These are phyloP conservation scores for Alternaria sp. DNA, from an alignment of 2,329 filamentous ascomycete species.

Conservation along the genomic window DNA sequence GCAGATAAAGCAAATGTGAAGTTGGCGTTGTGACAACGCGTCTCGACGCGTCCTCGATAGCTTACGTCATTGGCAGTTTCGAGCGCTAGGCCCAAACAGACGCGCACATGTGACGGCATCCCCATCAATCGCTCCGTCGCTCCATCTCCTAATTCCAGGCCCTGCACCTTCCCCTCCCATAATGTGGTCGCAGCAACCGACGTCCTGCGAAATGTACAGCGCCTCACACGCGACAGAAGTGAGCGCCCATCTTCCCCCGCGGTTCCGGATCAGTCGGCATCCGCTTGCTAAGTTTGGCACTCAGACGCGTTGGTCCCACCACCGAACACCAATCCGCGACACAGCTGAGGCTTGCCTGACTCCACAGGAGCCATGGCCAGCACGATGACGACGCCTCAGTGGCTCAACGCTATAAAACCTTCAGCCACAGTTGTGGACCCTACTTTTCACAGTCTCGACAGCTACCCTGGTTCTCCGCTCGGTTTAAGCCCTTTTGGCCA, in stretches of 20 bases:
- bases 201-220: too few species aligned
- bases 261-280: slow-evolving; percentile 23
- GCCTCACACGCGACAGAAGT: background rate
- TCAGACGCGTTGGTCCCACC: slow-evolving; percentile 14
- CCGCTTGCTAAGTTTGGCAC: slow-evolving; percentile 14
- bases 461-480: background rate
- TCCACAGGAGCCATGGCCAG: slow-evolving; percentile 10
- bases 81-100: background rate
- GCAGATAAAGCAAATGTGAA: background rate
- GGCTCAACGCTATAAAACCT: slow-evolving; percentile 4
- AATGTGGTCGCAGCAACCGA: background rate
- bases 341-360: slow-evolving; percentile 14
- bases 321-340: slow-evolving; percentile 24
- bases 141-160: background rate
- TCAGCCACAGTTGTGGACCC: slow-evolving; percentile 18
- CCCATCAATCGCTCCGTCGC: background rate
- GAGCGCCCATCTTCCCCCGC: background rate
- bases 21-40: background rate
- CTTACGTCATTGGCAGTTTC: background rate
- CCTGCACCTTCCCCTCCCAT: background rate
- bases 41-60: background rate
- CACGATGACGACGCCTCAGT: slow-evolving; percentile 14
- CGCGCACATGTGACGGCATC: background rate
- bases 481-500: slow-evolving; percentile 9
- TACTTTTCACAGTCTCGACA: background rate